Base-by-base conservation (phyloP, 2,329 filamentous ascomycete species). In the Phaeomoniella chlamydospora region DNA sequence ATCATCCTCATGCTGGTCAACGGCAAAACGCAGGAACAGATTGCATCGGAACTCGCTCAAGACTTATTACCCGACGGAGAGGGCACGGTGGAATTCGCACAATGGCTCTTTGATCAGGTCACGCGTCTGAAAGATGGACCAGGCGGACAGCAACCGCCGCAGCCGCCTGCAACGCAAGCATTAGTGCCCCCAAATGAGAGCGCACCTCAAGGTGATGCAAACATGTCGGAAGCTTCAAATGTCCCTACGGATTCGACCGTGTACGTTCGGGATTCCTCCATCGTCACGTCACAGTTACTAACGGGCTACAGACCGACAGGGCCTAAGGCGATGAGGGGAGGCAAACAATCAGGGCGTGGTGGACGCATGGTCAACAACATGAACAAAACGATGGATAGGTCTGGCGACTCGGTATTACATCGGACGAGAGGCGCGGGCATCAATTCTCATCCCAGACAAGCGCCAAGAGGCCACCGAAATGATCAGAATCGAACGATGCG, bases 1-100 rank as follows among this genome's bases (percentile, higher is more conserved):
- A 90, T 98, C 46, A 80, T 96, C 40, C 74, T 96, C 43, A 94
- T 96, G 88, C 73, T 98, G 18, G 84, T 84, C 43, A 96, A 94
- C 61, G 85, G 87, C 49, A 94, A 94, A 59, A 86, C 81, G 3
- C 80, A 93, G 55, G 77, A 87, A 35, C 80, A 94, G 54, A 88
- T 98, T 45, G 81, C 86, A 6, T 67, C 74, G 31, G 90, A 98
- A 55, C 74, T 98, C 11, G 81, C 87, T 1, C 80, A 78, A 44
- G 90, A 98, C 49, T 71, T 98, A 30, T 72, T 98, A 2, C 77
- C 85, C 33, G 86, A 93, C 41, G 88, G 94, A 48, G 75, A 80
- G 35, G 78, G 77, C 44, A 84, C 85, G 5, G 74, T 73, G 42
- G 79, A 87, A 37, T 96, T 98, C 54, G 77, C 87, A 42, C 72